These are phyloP conservation scores for Beta macrorhiza DNA, from an alignment of 179 eudicot genomes.

Conservation along the genomic window DNA sequence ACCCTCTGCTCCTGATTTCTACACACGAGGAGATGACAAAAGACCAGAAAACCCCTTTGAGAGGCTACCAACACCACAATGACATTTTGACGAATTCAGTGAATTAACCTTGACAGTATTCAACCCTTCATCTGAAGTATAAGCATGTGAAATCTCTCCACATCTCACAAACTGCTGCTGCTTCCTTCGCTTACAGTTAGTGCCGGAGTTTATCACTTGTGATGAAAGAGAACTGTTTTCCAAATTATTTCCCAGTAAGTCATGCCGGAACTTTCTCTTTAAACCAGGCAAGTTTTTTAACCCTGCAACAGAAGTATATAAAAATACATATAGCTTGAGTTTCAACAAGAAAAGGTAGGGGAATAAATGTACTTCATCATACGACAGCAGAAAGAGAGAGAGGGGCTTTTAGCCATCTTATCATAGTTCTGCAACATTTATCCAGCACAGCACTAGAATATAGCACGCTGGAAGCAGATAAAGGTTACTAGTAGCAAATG, in stretches of 20 bases:
- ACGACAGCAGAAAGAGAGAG: background rate
- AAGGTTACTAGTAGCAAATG: background rate
- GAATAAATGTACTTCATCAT: background rate
- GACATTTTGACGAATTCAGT: conserved; percentile 43
- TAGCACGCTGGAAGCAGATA: background rate
- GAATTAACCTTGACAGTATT: conserved; percentile 33
- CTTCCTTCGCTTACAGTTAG: conserved; percentile 48
- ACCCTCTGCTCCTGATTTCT: conserved; percentile 19
- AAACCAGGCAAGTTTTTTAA: conserved; percentile 64
- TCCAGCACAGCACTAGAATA: background rate
- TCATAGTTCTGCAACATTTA: background rate
- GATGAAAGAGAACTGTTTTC: conserved; percentile 28
- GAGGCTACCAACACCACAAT: conserved; percentile 51
- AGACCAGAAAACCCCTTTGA: conserved; percentile 14
- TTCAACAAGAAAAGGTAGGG: background rate
- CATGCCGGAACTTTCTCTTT: conserved; percentile 59
- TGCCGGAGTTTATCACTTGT: conserved; percentile 21
- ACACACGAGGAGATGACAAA: conserved; percentile 15
- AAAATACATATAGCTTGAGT: background rate
- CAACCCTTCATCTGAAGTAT: conserved; percentile 30
- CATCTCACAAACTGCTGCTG: conserved; percentile 5
- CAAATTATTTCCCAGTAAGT: conserved; percentile 30
- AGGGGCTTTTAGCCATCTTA: background rate
- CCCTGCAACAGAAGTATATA: conserved; percentile 38
- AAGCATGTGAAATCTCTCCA: conserved; percentile 17